Evolutionary conservation across 108 stramenopile genomes (phyloP).

Genomic region (Cyclotella baltica): DNA sequence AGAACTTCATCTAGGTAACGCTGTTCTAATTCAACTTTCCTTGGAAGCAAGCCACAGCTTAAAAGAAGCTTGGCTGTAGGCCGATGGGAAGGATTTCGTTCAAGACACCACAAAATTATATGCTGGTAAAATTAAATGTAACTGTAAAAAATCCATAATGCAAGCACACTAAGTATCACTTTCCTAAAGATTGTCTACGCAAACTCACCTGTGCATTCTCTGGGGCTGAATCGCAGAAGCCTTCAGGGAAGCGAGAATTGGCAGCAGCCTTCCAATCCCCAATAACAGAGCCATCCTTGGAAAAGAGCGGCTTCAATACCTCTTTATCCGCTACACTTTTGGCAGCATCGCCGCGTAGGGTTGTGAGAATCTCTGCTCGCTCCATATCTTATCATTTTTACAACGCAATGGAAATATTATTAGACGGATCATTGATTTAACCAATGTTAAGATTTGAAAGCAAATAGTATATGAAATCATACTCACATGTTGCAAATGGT

Average conservation of each 20-base stretch:
- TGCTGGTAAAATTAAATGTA: conserved; percentile 19
- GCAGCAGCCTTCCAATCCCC: conserved; percentile 45
- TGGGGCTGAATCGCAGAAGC: conserved; percentile 57
- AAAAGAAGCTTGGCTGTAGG: conserved; percentile 72
- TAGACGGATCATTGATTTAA: no score
- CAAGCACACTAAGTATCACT: no score
- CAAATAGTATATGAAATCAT: no score
- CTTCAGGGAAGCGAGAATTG: conserved; percentile 58
- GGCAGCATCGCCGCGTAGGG: conserved; percentile 50
- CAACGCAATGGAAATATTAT: no score
- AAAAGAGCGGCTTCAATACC: conserved; percentile 32
- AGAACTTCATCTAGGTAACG: conserved; percentile 83
- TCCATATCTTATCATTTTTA: no score
- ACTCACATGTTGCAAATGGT: conserved; percentile 62
- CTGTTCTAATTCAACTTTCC: conserved; percentile 81
- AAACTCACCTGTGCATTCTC: conserved; percentile 54
- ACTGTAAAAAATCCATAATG: no score
- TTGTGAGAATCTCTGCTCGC: conserved; percentile 60
- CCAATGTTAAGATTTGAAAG: no score
- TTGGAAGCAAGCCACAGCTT: conserved; percentile 66
- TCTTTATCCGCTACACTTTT: conserved; percentile 38
- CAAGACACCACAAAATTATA: conserved; percentile 82
- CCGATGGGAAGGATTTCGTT: conserved; percentile 62
- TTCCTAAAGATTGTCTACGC: no score
- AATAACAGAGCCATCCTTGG: conserved; percentile 27